phyloP scores from a whole-genome alignment of 2,329 filamentous ascomycete species.

The Penicillium nordicum region DNA sequence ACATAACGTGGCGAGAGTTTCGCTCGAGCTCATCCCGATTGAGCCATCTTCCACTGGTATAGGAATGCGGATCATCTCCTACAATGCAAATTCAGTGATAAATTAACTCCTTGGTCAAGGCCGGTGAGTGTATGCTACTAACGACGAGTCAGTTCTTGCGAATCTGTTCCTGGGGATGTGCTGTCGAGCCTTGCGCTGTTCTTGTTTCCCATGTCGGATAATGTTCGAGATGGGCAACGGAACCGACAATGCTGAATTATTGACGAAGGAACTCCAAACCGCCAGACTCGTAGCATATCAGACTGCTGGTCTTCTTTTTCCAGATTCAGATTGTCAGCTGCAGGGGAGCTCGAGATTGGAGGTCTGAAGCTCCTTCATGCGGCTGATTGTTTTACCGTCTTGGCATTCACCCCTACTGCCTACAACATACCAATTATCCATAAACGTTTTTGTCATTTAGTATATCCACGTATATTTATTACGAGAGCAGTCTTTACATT shows the following conservation, averaged over 20 bases:
- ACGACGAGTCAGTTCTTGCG: not conserved
- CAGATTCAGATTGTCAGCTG: not conserved
- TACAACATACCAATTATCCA: too few species aligned
- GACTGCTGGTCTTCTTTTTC: not conserved
- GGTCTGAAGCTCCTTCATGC: not conserved
- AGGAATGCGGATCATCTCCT: slow-evolving; percentile 29
- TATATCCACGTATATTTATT: too few species aligned
- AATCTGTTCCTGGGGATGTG: not conserved
- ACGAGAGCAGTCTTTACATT: not conserved
- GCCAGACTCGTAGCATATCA: not conserved
- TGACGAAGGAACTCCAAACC: not conserved
- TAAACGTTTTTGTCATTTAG: too few species aligned
- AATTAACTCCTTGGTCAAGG: not conserved
- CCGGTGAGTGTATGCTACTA: not conserved
- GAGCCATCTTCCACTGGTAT: slow-evolving; percentile 40
- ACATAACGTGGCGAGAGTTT: slow-evolving; percentile 37
- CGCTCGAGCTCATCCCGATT: slow-evolving; percentile 39
- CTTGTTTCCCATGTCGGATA: slow-evolving; percentile 2
- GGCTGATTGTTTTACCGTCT: too few species aligned
- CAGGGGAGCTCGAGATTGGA: not conserved
- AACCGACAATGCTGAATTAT: not conserved
- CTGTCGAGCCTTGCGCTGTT: not conserved
- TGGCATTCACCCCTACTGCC: too few species aligned
- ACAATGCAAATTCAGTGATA: not conserved
- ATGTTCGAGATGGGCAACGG: not conserved